Evolutionary conservation across 1,284 basidiomycete genomes (phyloP), one percentile per base, ranked within the genome.

Genomic region (Irpex lacteus): DNA sequence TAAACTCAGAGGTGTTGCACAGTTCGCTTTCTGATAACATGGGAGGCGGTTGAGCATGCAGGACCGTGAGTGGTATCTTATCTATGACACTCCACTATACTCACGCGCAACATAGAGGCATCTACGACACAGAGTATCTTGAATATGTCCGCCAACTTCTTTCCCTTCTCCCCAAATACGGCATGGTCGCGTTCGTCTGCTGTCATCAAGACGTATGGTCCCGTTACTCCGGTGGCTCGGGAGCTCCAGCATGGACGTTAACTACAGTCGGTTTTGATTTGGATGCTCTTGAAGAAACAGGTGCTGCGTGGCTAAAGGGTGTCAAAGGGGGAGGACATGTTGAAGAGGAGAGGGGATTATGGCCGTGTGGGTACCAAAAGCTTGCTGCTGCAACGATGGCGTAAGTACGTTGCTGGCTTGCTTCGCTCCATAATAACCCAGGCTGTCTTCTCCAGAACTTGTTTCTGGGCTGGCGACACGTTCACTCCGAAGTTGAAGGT

Each of bases 141-240:
- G 74, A 82, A 5, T 98, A 99, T 73, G 78, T 99, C 19, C 84
- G 85, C 55, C 72, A 79, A 0, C 76, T 99, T 2, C 80, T 99
- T 5, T 82, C 84, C 0, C 75, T 95, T n/a, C 83, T 98, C 63
- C 88, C 92, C 0, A 75, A 89, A 65, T 94, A 92, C 66, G 95
- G 95, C 1, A 75, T 99, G 32, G 83, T 86, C 1, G 92, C 91
- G 3, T 95, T 97, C 71, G 84, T 99, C 13, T 87, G 85, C 1
- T 73, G 95, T 61, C 94, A 96, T 72, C 94, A 96, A 77, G 94
- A 96, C 72, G 95, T 98, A 32, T 99, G 96, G 95, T 98, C 95
- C 1, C 88, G 96, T 4, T 95, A 96, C 70, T 90, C 87, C 6
- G 98, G 97, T 15, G 98, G 97, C 2, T 95, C 92, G 1, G 95